Conservation (phyloP, 1,284 basidiomycete genomes). For the Cutaneotrichosporon daszewskae region DNA sequence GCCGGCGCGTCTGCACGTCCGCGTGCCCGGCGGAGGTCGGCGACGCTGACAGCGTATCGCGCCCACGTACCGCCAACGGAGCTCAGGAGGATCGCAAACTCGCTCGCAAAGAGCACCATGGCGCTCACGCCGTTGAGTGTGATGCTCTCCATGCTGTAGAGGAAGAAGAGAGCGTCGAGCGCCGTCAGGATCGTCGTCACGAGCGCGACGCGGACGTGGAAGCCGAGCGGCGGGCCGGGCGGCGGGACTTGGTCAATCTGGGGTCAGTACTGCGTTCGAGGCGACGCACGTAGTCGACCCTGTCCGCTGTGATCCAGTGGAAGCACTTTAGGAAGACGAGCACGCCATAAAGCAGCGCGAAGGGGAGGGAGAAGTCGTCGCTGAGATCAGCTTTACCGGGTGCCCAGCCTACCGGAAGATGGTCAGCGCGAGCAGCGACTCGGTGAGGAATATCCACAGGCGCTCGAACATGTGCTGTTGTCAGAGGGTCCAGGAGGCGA, state of each 20-base stretch:
- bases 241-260: constrained; percentile 96
- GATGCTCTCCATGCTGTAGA: constrained; percentile 33
- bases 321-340: constrained; percentile 94
- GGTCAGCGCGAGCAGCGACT: constrained; percentile 87
- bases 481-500: too few species aligned
- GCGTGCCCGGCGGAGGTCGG: constrained; percentile 73
- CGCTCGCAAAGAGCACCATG: constrained; percentile 90
- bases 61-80: constrained; percentile 68
- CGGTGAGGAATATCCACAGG: constrained; percentile 95
- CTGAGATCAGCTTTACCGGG: too few species aligned
- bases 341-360: constrained; percentile 85
- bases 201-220: constrained; percentile 74
- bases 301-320: constrained; percentile 91
- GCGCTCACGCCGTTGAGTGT: constrained; percentile 58
- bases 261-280: background rate
- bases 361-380: constrained; percentile 86
- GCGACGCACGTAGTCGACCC: constrained; percentile 82
- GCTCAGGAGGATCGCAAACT: constrained; percentile 83
- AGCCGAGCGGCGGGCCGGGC: constrained; percentile 70
- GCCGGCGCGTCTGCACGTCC: constrained; percentile 81
- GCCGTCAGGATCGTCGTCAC: constrained; percentile 35
- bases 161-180: constrained; percentile 36
- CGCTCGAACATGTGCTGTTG: constrained; percentile 78
- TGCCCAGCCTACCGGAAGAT: too few species aligned
- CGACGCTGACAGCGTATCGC: constrained; percentile 78